Evolutionary conservation across 129 eudicot genomes (phyloP).

Genomic region (Pittosporum tobira): DNA sequence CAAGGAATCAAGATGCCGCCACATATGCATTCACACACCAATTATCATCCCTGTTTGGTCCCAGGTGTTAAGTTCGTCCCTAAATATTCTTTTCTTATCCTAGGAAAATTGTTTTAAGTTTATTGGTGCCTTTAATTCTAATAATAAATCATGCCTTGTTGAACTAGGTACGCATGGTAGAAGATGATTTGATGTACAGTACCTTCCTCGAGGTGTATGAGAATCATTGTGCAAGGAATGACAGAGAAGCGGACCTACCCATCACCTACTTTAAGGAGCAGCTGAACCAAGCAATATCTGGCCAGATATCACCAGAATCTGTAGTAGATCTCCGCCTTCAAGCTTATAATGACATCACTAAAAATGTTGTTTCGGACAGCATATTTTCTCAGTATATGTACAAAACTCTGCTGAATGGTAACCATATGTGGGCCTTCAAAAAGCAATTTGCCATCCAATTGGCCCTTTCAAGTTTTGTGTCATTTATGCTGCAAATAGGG

Average conservation of each 20-base stretch:
- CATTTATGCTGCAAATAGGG: constrained; percentile 92
- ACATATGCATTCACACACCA: constrained; percentile 94
- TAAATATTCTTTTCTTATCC: background rate
- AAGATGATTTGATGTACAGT: constrained; percentile 94
- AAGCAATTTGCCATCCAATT: constrained; percentile 95
- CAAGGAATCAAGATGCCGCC: constrained; percentile 94
- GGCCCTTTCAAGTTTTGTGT: constrained; percentile 91
- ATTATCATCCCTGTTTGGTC: constrained; percentile 98
- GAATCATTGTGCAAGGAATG: constrained; percentile 93
- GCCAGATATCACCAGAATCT: constrained; percentile 89
- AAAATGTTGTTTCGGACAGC: constrained; percentile 59
- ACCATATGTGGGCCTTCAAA: constrained; percentile 96
- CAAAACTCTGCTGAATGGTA: constrained; percentile 72
- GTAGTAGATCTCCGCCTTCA: constrained; percentile 92
- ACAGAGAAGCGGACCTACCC: constrained; percentile 87
- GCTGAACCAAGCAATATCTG: constrained; percentile 88
- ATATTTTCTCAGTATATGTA: constrained; percentile 96
- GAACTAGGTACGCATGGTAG: constrained; percentile 91
- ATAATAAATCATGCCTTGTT: constrained; percentile 8
- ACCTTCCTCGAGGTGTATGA: constrained; percentile 98
- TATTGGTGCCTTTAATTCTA: background rate
- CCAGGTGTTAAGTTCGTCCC: constrained; percentile 47
- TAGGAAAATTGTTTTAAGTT: background rate
- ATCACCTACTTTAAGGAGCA: constrained; percentile 91
- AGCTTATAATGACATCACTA: constrained; percentile 81